Conservation (phyloP, 1,284 basidiomycete species). For the Malassezia sympodialis region DNA sequence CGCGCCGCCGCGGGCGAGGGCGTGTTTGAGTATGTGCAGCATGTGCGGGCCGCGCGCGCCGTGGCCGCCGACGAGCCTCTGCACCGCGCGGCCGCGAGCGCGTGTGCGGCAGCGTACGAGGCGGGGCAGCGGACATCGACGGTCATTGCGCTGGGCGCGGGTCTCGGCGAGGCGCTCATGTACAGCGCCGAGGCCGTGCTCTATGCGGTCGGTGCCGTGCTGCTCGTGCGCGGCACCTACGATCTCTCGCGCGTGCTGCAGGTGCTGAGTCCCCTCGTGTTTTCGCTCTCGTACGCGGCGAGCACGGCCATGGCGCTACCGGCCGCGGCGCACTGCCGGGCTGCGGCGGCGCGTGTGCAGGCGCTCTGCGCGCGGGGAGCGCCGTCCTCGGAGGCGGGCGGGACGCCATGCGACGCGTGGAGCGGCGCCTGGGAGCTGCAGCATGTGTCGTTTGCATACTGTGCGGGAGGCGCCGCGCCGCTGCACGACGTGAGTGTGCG, state of each 20-base stretch:
- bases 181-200: slow-evolving; percentile 67
- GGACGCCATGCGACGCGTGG: neutral
- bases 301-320: slow-evolving; percentile 65
- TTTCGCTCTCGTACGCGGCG: slow-evolving; percentile 74
- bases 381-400: slow-evolving; percentile 38
- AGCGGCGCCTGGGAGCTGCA: slow-evolving; percentile 16
- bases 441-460: slow-evolving; percentile 34
- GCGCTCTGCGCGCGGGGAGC: slow-evolving; percentile 67
- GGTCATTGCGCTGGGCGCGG: slow-evolving; percentile 65
- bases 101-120: slow-evolving; percentile 57
- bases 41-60: slow-evolving; percentile 73
- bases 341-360: slow-evolving; percentile 9
- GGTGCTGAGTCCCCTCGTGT: slow-evolving; percentile 80
- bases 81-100: slow-evolving; percentile 30
- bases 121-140: slow-evolving; percentile 69
- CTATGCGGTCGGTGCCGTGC: slow-evolving; percentile 75
- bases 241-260: slow-evolving; percentile 77
- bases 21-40: slow-evolving; percentile 77
- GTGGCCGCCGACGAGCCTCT: slow-evolving; percentile 66
- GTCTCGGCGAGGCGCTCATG: slow-evolving; percentile 68
- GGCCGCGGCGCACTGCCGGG: slow-evolving; percentile 23
- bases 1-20: slow-evolving; percentile 73
- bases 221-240: slow-evolving; percentile 71
- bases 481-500: slow-evolving; percentile 25
- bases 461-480: neutral